Evolutionary conservation across 768 basidiomycete genomes (phyloP), one percentile per base, ranked within the genome.

Genomic region (Lepiota venenata): DNA sequence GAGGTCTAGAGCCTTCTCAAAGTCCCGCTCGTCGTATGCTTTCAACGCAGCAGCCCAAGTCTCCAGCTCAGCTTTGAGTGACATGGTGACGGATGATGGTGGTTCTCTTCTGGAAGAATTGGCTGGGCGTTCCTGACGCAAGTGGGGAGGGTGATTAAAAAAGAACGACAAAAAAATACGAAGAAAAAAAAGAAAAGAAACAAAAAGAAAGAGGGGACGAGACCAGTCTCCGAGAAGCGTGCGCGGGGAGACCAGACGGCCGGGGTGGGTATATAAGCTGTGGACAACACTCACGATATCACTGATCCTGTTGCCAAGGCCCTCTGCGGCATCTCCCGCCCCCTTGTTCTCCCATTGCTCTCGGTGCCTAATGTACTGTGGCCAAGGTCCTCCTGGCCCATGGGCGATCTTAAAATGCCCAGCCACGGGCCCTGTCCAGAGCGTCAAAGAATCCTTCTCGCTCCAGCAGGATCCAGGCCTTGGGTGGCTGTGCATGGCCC

Each of bases 1-100:
- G 27, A 87, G 76, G 48, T 84, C 77, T 43, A 98, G 74, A 29
- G 91, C 75, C 56, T 78, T 79, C 48, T 84, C 83, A 65, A 89
- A 94, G 66, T 95, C 85, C 62, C 89, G 79, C 6, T 82, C 83
- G 60, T 96, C 93, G 71, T 95, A 97, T 3, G 93, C 88, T 63
- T 84, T 80, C 66, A 98, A 83, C 55, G 95, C 95, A 37, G 88
- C 77, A 12, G 85, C 83, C 93, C 93, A 96, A 2, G 79, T 85
- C 67, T 94, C 89, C 40, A 98, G 82, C 77, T 86, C 84, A 57
- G 78, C 83, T 71, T 84, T 86, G 66, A 85, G 77, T 56, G 84
- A 84, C 81, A 82, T 80, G 35, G 41, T 64, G 60, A 47, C 62
- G 54, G 69, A 60, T 47, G 54, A 20, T 51, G 46, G 40, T 55